Evolutionary conservation across 2,329 filamentous ascomycete species (phyloP).

Genomic region (Cladosporium sp.): DNA sequence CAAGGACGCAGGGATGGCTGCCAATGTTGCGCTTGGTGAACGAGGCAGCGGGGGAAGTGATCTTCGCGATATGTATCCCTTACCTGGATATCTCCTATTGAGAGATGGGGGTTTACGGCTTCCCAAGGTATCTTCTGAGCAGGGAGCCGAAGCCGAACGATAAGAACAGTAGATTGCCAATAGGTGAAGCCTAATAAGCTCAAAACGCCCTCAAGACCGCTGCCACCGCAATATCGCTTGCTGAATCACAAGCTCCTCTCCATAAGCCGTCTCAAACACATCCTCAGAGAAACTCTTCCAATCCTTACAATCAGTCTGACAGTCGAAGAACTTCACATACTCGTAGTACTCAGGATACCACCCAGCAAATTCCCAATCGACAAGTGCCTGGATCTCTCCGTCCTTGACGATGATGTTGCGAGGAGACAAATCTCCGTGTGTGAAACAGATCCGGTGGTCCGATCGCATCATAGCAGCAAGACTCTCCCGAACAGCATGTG

Average conservation of each 20-base stretch:
- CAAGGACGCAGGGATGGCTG: too few relatives aligned
- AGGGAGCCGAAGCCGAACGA: too few relatives aligned
- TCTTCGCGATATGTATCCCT: too few relatives aligned
- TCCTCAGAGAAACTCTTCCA: conserved; percentile 14
- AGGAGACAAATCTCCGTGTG: conserved; percentile 20
- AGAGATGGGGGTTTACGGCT: too few relatives aligned
- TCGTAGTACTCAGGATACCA: conserved; percentile 24
- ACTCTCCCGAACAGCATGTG: conserved; percentile 1
- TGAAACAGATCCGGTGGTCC: conserved; percentile 16
- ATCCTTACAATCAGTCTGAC: conserved; percentile 12
- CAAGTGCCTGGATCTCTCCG: conserved; percentile 14
- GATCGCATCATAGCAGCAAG: not conserved
- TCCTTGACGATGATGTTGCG: conserved; percentile 20
- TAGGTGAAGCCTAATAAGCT: too few relatives aligned
- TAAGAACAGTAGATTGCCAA: not conserved
- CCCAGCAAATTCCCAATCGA: conserved; percentile 22
- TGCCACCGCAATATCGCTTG: conserved; percentile 10
- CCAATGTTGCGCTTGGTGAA: too few relatives aligned
- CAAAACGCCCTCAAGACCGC: not conserved
- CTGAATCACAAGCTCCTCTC: conserved; percentile 10
- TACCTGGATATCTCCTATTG: too few relatives aligned
- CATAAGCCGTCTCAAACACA: conserved; percentile 12
- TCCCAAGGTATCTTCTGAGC: too few relatives aligned
- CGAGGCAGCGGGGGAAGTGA: too few relatives aligned
- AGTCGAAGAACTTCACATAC: conserved; percentile 18